These are phyloP conservation scores for Gnomoniopsis sp. DNA, from an alignment of 2,329 filamentous ascomycete genomes.

Conservation along the genomic window DNA sequence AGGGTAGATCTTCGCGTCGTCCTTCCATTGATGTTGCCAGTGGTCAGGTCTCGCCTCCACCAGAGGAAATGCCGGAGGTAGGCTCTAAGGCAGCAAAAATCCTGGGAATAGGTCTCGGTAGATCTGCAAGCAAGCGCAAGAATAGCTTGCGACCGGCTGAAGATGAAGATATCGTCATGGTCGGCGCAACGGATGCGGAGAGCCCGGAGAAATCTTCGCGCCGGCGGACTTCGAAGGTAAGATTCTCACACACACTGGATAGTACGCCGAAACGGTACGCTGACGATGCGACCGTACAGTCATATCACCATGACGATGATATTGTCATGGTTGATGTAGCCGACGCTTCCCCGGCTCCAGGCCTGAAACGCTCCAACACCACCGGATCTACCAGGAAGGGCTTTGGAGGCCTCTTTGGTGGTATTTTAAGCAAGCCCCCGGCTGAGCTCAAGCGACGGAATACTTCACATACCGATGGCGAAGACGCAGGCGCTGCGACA, in stretches of 20 bases:
- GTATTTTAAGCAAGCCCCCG: constrained; percentile 46
- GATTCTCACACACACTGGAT: constrained; percentile 14
- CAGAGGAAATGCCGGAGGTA: constrained; percentile 63
- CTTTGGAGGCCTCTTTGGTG: constrained; percentile 60
- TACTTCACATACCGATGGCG: constrained; percentile 48
- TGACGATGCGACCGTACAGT: constrained; percentile 50
- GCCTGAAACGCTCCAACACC: constrained; percentile 58
- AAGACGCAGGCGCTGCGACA: constrained; percentile 47
- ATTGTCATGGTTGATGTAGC: constrained; percentile 53
- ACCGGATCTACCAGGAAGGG: constrained; percentile 53
- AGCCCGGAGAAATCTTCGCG: constrained; percentile 45
- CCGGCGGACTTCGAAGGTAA: constrained; percentile 40
- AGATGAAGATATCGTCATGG: constrained; percentile 51
- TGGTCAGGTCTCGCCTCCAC: constrained; percentile 68
- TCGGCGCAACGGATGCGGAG: constrained; percentile 36
- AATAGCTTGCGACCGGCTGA: constrained; percentile 35
- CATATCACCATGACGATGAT: constrained; percentile 63
- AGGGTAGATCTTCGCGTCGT: constrained; percentile 61
- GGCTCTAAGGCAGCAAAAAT: constrained; percentile 76
- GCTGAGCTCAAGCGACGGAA: constrained; percentile 48
- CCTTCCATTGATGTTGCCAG: constrained; percentile 63
- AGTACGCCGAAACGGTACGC: constrained; percentile 23
- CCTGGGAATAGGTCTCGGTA: constrained; percentile 53
- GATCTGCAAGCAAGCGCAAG: constrained; percentile 39
- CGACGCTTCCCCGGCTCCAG: constrained; percentile 45